A percentile compares a stretch with the other conserved stretches of the same genome.
These are phyloP conservation scores for Fulvia fulva DNA, from an alignment of 2,329 filamentous ascomycete species.

Conservation along the genomic window DNA sequence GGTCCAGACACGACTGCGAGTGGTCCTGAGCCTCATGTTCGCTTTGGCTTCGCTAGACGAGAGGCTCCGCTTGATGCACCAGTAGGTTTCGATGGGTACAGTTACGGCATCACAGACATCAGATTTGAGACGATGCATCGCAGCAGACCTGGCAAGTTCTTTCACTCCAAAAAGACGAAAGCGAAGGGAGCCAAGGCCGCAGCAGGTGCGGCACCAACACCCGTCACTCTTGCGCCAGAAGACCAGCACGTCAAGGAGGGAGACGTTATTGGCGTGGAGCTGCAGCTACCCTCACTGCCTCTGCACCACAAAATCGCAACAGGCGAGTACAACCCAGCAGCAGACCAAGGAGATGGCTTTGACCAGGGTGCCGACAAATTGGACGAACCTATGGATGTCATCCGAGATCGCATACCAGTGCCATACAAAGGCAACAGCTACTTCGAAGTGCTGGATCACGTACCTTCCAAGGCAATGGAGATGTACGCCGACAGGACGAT, in stretches of 20 bases:
- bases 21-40: conserved; percentile 58
- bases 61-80: conserved; percentile 80
- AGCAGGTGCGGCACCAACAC: conserved; percentile 51
- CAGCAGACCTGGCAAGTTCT: conserved; percentile 88
- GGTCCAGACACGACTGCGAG: conserved; percentile 38
- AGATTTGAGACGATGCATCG: conserved; percentile 89
- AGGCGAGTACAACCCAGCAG: conserved; percentile 80
- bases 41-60: conserved; percentile 79
- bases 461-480: conserved; percentile 81
- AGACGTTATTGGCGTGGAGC: conserved; percentile 91
- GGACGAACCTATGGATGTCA: conserved; percentile 65
- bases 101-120: conserved; percentile 87
- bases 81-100: conserved; percentile 86
- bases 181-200: conserved; percentile 35
- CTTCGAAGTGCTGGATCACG: conserved; percentile 89
- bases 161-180: conserved; percentile 35
- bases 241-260: conserved; percentile 79
- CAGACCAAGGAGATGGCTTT: conserved; percentile 61
- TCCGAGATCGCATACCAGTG: conserved; percentile 92
- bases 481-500: conserved; percentile 51
- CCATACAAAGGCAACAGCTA: conserved; percentile 90
- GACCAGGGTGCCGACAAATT: conserved; percentile 37
- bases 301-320: conserved; percentile 85
- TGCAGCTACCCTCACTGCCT: conserved; percentile 78
- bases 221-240: conserved; percentile 28